These are phyloP conservation scores for Spongispora temasekensis DNA, from an alignment of 1,284 basidiomycete genomes.

Conservation along the genomic window DNA sequence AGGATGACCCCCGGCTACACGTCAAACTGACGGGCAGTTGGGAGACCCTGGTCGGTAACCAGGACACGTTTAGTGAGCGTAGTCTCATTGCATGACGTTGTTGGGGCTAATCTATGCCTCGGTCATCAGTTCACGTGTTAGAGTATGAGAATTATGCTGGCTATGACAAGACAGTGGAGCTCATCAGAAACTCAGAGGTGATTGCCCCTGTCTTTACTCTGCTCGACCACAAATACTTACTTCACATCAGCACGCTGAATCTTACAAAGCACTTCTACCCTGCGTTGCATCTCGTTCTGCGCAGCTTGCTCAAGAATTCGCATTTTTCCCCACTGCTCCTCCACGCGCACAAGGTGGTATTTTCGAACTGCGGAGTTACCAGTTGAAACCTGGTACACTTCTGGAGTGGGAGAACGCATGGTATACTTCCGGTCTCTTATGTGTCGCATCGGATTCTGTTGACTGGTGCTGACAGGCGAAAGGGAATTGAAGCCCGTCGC, in stretches of 20 bases:
- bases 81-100: background rate
- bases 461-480: slow-evolving; percentile 55
- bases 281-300: slow-evolving; percentile 68
- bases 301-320: slow-evolving; percentile 91
- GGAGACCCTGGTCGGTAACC: slow-evolving; percentile 85
- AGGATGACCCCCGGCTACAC: slow-evolving; percentile 68
- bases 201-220: slow-evolving; percentile 15
- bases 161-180: slow-evolving; percentile 69
- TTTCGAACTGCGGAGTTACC: slow-evolving; percentile 89
- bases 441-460: too few species aligned
- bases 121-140: slow-evolving; percentile 64
- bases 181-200: slow-evolving; percentile 65
- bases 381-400: slow-evolving; percentile 80
- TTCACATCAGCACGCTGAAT: slow-evolving; percentile 54
- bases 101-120: background rate
- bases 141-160: slow-evolving; percentile 91
- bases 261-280: slow-evolving; percentile 71
- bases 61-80: slow-evolving; percentile 70
- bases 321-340: slow-evolving; percentile 88
- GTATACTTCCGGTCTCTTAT: slow-evolving; percentile 43
- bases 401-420: slow-evolving; percentile 94
- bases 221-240: slow-evolving; percentile 3
- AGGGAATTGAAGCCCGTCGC: slow-evolving; percentile 84
- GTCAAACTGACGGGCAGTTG: slow-evolving; percentile 91
- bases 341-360: slow-evolving; percentile 85